phyloP scores from a whole-genome alignment of 2,329 filamentous ascomycete genomes.

The Penicillium sp. region DNA sequence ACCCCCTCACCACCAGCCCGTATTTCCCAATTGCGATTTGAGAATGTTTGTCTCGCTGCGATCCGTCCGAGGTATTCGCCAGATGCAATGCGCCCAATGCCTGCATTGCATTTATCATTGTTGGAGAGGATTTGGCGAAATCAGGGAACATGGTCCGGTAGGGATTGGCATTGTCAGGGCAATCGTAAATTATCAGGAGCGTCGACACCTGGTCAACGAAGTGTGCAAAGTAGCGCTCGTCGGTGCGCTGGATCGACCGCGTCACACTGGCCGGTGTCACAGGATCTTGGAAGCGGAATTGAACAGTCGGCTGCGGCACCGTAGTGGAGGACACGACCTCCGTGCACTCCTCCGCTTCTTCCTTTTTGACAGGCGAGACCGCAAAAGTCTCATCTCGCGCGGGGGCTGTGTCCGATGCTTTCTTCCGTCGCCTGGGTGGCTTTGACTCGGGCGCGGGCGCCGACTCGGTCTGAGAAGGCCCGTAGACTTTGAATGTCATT shows the following conservation, averaged over 20 bases:
- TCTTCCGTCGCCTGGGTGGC: slow-evolving; percentile 23
- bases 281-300: slow-evolving; percentile 32
- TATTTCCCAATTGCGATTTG: slow-evolving; percentile 43
- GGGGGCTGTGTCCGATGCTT: slow-evolving; percentile 12
- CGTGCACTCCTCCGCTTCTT: slow-evolving; percentile 18
- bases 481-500: slow-evolving; percentile 43
- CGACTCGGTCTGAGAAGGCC: slow-evolving; percentile 25
- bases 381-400: slow-evolving; percentile 14
- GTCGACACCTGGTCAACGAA: slow-evolving; percentile 39
- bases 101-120: slow-evolving; percentile 42
- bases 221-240: slow-evolving; percentile 39
- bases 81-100: slow-evolving; percentile 44
- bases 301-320: slow-evolving; percentile 16
- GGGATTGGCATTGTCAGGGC: slow-evolving; percentile 39
- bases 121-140: slow-evolving; percentile 35
- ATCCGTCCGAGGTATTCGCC: slow-evolving; percentile 39
- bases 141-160: slow-evolving; percentile 38
- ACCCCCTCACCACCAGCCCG: slow-evolving; percentile 38
- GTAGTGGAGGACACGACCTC: slow-evolving; percentile 30
- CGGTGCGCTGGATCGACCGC: slow-evolving; percentile 24
- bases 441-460: slow-evolving; percentile 13
- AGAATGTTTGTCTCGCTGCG: slow-evolving; percentile 36
- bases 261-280: slow-evolving; percentile 20
- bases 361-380: slow-evolving; percentile 8
- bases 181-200: slow-evolving; percentile 40